Conservation (phyloP, 805 yeast genomes). For the Cephaloascus albidus region DNA sequence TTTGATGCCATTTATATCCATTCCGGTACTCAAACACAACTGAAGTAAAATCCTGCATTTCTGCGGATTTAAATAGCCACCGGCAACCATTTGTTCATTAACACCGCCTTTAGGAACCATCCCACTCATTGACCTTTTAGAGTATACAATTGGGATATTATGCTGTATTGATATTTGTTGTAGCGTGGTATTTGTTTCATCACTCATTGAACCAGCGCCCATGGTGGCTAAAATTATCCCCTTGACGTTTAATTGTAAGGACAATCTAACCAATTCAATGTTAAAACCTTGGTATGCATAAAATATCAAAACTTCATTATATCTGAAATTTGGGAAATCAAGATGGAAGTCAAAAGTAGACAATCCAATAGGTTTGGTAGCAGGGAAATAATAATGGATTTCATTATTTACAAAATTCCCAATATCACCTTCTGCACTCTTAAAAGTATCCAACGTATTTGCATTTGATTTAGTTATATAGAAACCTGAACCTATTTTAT, state of each 20-base stretch:
- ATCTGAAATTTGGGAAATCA: slow-evolving; percentile 6
- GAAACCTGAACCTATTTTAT: slow-evolving; percentile 60
- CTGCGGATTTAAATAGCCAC: slow-evolving; percentile 61
- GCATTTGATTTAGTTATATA: slow-evolving; percentile 66
- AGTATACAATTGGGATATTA: slow-evolving; percentile 47
- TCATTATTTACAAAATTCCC: slow-evolving; percentile 63
- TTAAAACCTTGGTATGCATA: slow-evolving; percentile 57
- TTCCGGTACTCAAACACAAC: slow-evolving; percentile 37
- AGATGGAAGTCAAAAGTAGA: slow-evolving; percentile 27
- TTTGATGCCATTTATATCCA: slow-evolving; percentile 28
- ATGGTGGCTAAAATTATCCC: slow-evolving; percentile 61
- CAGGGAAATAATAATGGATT: slow-evolving; percentile 56
- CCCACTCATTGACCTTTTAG: slow-evolving; percentile 64
- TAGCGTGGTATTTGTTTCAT: slow-evolving; percentile 34
- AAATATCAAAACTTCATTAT: slow-evolving; percentile 38
- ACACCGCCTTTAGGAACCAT: slow-evolving; percentile 49
- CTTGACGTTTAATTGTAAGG: slow-evolving; percentile 32
- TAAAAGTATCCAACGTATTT: slow-evolving; percentile 61
- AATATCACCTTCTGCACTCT: slow-evolving; percentile 60
- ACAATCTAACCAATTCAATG: slow-evolving; percentile 34
- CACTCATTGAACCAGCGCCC: slow-evolving; percentile 63
- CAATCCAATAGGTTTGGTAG: slow-evolving; percentile 46
- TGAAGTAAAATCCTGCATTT: slow-evolving; percentile 52
- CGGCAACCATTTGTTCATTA: slow-evolving; percentile 35
- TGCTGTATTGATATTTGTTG: slow-evolving; percentile 26